A percentile compares a stretch with the other conserved stretches of the same genome.
These are phyloP conservation scores for Geosmithia putterillii DNA, from an alignment of 2,329 filamentous ascomycete genomes.

Conservation along the genomic window DNA sequence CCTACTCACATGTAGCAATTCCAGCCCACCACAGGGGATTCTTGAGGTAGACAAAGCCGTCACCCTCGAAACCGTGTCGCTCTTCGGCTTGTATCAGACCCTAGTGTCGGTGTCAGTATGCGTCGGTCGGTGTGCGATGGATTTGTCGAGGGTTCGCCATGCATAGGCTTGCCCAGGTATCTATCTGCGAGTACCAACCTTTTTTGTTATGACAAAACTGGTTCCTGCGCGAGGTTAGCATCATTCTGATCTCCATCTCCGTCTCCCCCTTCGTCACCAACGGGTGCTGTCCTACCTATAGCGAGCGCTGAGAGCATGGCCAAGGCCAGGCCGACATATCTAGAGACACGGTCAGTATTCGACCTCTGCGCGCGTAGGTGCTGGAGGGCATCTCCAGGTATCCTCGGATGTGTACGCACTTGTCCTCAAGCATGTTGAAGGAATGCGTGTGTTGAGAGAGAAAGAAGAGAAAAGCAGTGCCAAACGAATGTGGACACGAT, in stretches of 20 bases:
- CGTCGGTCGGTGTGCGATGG: background rate
- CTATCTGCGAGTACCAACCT: constrained; percentile 40
- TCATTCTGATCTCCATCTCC: background rate
- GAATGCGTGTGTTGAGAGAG: background rate
- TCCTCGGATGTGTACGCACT: too few species aligned
- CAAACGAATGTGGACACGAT: background rate
- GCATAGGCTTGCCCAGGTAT: background rate
- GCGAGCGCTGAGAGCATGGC: constrained; percentile 65
- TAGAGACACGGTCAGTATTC: constrained; percentile 17
- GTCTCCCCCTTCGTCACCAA: background rate
- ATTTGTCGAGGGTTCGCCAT: background rate
- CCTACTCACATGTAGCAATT: constrained; percentile 65
- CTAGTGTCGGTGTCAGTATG: constrained; percentile 24
- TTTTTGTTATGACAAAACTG: constrained; percentile 98
- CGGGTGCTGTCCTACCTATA: constrained; percentile 46
- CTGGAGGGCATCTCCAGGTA: too few species aligned
- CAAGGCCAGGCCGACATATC: constrained; percentile 65
- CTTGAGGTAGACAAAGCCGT: constrained; percentile 86
- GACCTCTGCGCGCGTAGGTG: background rate
- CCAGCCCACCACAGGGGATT: constrained; percentile 98
- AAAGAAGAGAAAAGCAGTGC: background rate
- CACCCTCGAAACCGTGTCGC: constrained; percentile 89
- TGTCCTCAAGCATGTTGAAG: constrained; percentile 12
- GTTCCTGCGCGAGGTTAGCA: constrained; percentile 46
- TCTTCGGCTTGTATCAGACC: constrained; percentile 85